Evolutionary conservation across 106 monocot species (phyloP).

Genomic region (Dendrobium chrysotoxum): DNA sequence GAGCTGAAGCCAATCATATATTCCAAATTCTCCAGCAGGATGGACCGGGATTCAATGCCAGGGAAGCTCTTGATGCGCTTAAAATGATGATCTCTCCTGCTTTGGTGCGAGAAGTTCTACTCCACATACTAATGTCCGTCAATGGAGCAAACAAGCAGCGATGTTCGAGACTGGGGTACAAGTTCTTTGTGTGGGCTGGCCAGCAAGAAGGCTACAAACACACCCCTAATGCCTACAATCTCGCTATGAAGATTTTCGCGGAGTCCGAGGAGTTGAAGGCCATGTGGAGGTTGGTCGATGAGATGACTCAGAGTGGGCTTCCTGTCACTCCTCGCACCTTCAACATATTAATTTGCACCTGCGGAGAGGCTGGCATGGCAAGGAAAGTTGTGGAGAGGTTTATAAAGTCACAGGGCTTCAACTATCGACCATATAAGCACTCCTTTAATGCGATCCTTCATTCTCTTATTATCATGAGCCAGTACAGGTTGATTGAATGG

Average conservation of each 20-base stretch:
- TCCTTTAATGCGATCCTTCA: slow-evolving; percentile 83
- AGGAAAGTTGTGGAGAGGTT: slow-evolving; percentile 69
- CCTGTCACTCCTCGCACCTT: slow-evolving; percentile 72
- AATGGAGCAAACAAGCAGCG: slow-evolving; percentile 40
- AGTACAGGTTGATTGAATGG: slow-evolving; percentile 84
- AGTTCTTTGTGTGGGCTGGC: slow-evolving; percentile 76
- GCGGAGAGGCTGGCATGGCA: slow-evolving; percentile 57
- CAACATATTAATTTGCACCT: slow-evolving; percentile 55
- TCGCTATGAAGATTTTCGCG: slow-evolving; percentile 66
- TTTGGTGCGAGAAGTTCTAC: slow-evolving; percentile 66
- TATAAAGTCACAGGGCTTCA: slow-evolving; percentile 65
- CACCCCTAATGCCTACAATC: slow-evolving; percentile 59
- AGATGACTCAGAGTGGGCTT: slow-evolving; percentile 65
- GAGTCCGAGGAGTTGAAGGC: slow-evolving; percentile 65
- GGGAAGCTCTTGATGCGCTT: slow-evolving; percentile 50
- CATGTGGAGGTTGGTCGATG: slow-evolving; percentile 76
- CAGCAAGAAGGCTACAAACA: slow-evolving; percentile 47
- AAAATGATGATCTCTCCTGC: slow-evolving; percentile 26
- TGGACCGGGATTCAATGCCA: slow-evolving; percentile 57
- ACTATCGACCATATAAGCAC: slow-evolving; percentile 70
- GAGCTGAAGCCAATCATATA: slow-evolving; percentile 34
- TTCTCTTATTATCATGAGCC: slow-evolving; percentile 47
- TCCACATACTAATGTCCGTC: slow-evolving; percentile 38
- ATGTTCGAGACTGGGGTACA: slow-evolving; percentile 56
- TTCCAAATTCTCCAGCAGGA: slow-evolving; percentile 58